These are phyloP conservation scores for Hypoxylon crocopeplum DNA, from an alignment of 495 filamentous ascomycete species.

Conservation along the genomic window DNA sequence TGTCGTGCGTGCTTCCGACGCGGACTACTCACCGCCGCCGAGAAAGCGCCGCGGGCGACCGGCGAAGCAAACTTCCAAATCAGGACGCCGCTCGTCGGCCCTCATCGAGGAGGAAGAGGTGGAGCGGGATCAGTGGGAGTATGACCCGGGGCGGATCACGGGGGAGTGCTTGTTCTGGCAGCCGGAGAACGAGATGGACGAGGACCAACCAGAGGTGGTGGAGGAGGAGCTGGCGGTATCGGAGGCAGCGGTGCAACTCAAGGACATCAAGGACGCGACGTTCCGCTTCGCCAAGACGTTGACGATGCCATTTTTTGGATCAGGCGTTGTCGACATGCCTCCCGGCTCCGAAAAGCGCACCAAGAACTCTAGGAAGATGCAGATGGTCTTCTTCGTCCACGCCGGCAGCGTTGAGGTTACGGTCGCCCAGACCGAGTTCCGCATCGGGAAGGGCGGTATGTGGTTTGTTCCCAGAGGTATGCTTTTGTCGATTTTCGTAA, in stretches of 20 bases:
- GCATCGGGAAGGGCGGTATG: conserved; percentile 83
- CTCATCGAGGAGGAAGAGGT: conserved; percentile 51
- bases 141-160: conserved; percentile 50
- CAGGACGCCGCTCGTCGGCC: conserved; percentile 9
- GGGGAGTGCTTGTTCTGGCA: conserved; percentile 57
- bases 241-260: conserved; percentile 73
- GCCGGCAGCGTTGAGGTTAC: conserved; percentile 76
- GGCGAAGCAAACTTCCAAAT: conserved; percentile 21
- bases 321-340: conserved; percentile 86
- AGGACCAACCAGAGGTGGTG: conserved; percentile 55
- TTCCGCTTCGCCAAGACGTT: conserved; percentile 90
- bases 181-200: conserved; percentile 52
- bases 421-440: conserved; percentile 82
- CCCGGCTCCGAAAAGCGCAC: conserved; percentile 79
- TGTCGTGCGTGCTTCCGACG: conserved; percentile 76
- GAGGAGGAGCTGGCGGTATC: conserved; percentile 78
- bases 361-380: conserved; percentile 92
- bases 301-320: conserved; percentile 82
- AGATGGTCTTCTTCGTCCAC: conserved; percentile 92
- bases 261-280: conserved; percentile 72
- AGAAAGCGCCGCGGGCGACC: conserved; percentile 39
- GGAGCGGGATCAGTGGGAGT: conserved; percentile 59
- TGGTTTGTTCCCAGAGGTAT: conserved; percentile 94
- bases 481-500: conserved; percentile 40
- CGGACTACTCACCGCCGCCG: conserved; percentile 30